These are phyloP conservation scores for Setaria viridis DNA, from an alignment of 202 grass and related monocot species.

Conservation along the genomic window DNA sequence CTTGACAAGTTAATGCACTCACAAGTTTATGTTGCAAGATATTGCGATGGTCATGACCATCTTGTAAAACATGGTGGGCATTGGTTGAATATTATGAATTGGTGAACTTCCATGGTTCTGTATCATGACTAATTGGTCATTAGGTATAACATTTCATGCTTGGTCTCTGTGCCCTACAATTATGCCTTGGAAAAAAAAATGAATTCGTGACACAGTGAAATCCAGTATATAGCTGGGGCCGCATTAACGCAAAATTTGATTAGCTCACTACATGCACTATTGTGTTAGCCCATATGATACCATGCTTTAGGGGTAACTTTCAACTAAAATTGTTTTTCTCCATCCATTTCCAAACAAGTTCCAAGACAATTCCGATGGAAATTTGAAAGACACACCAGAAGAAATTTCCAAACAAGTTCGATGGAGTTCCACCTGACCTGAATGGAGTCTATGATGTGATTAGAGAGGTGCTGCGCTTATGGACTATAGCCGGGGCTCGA, in stretches of 20 bases:
- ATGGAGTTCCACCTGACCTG: too few relatives aligned
- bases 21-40: neutral
- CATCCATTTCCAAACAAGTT: slow-evolving; percentile 1
- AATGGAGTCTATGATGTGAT: too few relatives aligned
- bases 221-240: neutral
- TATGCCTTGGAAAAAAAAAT: too few relatives aligned
- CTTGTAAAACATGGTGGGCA: slow-evolving; percentile 32
- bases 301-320: neutral
- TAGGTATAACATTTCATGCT: neutral
- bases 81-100: neutral
- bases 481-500: too few relatives aligned
- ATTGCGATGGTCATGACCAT: neutral
- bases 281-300: neutral
- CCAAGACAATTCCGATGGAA: neutral
- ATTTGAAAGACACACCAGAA: neutral
- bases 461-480: too few relatives aligned
- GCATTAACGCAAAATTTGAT: neutral
- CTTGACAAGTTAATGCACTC: too few relatives aligned
- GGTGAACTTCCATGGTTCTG: neutral
- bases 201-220: neutral
- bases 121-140: slow-evolving; percentile 21
- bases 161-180: neutral
- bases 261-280: slow-evolving; percentile 4
- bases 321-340: neutral
- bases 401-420: neutral